A percentile compares a stretch with the other conserved stretches of the same genome.
These are phyloP conservation scores for Conidiobolus incongruus DNA, from an alignment of 371 early-diverging fungal species.

Conservation along the genomic window DNA sequence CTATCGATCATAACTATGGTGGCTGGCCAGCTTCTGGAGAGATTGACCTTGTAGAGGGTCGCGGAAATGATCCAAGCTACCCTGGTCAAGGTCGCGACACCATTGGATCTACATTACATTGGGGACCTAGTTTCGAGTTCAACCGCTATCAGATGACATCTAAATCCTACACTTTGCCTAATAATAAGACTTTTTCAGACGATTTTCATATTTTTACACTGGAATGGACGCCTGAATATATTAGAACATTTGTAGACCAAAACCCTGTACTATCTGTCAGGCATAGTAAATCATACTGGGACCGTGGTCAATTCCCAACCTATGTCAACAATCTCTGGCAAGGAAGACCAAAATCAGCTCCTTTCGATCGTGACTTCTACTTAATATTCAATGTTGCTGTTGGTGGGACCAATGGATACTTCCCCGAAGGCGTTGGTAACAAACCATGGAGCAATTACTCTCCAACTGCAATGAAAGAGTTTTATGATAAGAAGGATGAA, in stretches of 20 bases:
- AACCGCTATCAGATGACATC: conserved; percentile 1
- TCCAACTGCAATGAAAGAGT: conserved; percentile 17
- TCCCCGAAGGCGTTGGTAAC: conserved; percentile 20
- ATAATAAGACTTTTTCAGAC: conserved; percentile 16
- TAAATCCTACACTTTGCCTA: conserved; percentile 4
- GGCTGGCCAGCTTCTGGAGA: too few species aligned
- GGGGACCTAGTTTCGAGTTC: conserved; percentile 1
- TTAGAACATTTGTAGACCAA: conserved; percentile 32
- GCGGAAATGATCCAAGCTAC: too few species aligned
- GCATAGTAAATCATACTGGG: conserved; percentile 20
- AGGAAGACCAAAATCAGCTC: conserved; percentile 19
- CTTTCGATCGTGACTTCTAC: conserved; percentile 40
- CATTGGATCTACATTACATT: too few species aligned
- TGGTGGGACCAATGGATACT: conserved; percentile 36
- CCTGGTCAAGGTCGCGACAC: too few species aligned
- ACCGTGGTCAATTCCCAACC: conserved; percentile 16
- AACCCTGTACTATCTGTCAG: conserved; percentile 21
- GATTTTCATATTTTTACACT: conserved; percentile 20
- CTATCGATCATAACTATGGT: too few species aligned
- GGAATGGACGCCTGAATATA: conserved; percentile 32
- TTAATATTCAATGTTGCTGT: conserved; percentile 43
- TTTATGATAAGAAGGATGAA: conserved; percentile 18
- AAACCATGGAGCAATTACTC: conserved; percentile 13
- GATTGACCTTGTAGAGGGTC: too few species aligned
- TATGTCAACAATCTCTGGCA: conserved; percentile 27